Evolutionary conservation across 208 protist species (phyloP).

Genomic region (Trichomonas gallinae): DNA sequence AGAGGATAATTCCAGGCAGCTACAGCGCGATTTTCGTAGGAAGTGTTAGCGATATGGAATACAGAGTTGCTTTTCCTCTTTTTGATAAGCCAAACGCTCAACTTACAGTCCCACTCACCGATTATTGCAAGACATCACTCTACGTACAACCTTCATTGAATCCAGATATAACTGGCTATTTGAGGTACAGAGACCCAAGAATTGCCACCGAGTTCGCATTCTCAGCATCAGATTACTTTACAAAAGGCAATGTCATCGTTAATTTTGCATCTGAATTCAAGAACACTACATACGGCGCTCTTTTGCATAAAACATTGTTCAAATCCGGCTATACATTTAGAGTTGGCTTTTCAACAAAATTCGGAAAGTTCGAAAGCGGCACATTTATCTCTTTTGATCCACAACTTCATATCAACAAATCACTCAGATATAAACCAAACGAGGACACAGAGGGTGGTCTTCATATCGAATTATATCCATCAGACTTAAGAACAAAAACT

Average conservation of each 20-base stretch:
- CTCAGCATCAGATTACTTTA: background rate
- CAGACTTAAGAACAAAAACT: background rate
- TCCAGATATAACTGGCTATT: background rate
- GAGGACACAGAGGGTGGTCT: background rate
- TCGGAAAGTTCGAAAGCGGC: background rate
- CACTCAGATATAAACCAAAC: background rate
- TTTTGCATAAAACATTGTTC: background rate
- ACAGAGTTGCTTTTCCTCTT: background rate
- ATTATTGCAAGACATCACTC: background rate
- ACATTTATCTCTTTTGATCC: background rate
- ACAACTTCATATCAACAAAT: background rate
- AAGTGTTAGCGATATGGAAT: background rate
- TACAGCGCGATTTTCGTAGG: background rate
- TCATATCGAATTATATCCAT: background rate
- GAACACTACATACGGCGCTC: background rate
- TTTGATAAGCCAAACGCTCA: background rate
- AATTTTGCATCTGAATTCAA: background rate
- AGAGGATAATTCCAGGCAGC: background rate
- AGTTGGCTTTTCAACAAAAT: background rate
- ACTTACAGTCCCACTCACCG: background rate
- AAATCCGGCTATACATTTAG: background rate
- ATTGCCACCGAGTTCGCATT: background rate
- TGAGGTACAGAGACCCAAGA: background rate
- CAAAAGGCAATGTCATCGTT: background rate
- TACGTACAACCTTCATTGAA: background rate